Conservation (phyloP, 148 eudicot species). For the Beta vulgaris region DNA sequence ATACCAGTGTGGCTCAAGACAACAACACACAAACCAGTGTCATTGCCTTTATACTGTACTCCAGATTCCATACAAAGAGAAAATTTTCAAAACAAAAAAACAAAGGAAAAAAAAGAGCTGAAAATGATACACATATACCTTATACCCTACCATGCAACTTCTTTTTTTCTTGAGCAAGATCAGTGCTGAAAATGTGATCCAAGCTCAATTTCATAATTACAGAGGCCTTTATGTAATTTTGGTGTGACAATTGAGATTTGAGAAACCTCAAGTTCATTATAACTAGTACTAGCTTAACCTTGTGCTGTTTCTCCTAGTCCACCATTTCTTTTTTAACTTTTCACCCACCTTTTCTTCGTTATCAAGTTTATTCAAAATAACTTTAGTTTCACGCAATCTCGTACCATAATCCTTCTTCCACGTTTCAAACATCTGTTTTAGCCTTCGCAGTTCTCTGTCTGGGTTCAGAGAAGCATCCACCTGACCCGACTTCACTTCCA, state of each 20-base stretch:
- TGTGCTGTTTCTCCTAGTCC: constrained; percentile 82
- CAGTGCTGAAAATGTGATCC: background rate
- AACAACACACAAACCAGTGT: constrained; percentile 11
- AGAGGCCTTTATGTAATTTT: background rate
- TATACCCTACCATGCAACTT: background rate
- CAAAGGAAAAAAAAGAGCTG: background rate
- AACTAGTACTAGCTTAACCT: constrained; percentile 36
- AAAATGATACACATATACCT: constrained; percentile 9
- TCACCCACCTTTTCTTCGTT: constrained; percentile 55
- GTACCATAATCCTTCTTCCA: constrained; percentile 95
- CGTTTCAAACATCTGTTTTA: constrained; percentile 82
- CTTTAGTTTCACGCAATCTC: constrained; percentile 83
- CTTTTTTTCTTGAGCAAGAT: background rate
- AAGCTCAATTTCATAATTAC: constrained; percentile 21
- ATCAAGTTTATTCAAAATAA: constrained; percentile 72
- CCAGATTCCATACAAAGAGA: background rate
- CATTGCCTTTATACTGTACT: background rate
- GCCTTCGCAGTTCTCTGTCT: constrained; percentile 72
- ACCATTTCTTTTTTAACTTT: constrained; percentile 77
- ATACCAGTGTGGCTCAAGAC: background rate
- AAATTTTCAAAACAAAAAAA: background rate
- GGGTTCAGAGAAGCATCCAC: constrained; percentile 73
- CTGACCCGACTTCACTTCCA: constrained; percentile 92
- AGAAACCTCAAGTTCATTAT: background rate
- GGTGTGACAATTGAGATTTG: background rate